A percentile compares a stretch with the other conserved stretches of the same genome.
Conservation (phyloP, 305 asterid species). For the Fraxinus sp. region DNA sequence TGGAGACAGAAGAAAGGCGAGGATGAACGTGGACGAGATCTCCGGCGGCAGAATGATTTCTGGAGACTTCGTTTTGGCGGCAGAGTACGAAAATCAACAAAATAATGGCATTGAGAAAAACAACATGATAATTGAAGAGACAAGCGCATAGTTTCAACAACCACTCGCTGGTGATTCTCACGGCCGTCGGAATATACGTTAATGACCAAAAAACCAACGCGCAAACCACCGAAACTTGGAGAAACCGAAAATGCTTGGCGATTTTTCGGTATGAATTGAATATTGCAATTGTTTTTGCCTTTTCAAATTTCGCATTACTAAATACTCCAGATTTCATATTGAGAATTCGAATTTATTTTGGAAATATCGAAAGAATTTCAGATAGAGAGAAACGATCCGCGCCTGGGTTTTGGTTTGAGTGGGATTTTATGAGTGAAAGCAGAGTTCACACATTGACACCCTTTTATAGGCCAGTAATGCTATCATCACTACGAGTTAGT, state of each 20-base stretch:
- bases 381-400: background rate
- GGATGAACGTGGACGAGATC: slow-evolving; percentile 37
- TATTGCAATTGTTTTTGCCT: slow-evolving; percentile 25
- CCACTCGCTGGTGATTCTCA: slow-evolving; percentile 24
- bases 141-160: slow-evolving; percentile 23
- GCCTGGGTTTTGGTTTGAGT: background rate
- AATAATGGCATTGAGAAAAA: slow-evolving; percentile 66
- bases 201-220: slow-evolving; percentile 61
- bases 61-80: slow-evolving; percentile 36
- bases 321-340: slow-evolving; percentile 31
- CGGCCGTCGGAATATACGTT: slow-evolving; percentile 38
- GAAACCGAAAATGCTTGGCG: slow-evolving; percentile 30
- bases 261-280: slow-evolving; percentile 28
- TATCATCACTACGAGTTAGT: background rate
- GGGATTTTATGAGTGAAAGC: background rate
- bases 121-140: slow-evolving; percentile 63
- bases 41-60: slow-evolving; percentile 19
- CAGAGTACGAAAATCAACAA: slow-evolving; percentile 41
- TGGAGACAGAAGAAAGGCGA: background rate
- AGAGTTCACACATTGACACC: background rate
- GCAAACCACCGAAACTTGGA: slow-evolving; percentile 38
- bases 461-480: background rate
- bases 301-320: slow-evolving; percentile 34
- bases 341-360: background rate
- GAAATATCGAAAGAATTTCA: background rate